A percentile compares a stretch with the other conserved stretches of the same genome.
These are phyloP conservation scores for Harringtonia lauricola DNA, from an alignment of 2,329 filamentous ascomycete species.

Conservation along the genomic window DNA sequence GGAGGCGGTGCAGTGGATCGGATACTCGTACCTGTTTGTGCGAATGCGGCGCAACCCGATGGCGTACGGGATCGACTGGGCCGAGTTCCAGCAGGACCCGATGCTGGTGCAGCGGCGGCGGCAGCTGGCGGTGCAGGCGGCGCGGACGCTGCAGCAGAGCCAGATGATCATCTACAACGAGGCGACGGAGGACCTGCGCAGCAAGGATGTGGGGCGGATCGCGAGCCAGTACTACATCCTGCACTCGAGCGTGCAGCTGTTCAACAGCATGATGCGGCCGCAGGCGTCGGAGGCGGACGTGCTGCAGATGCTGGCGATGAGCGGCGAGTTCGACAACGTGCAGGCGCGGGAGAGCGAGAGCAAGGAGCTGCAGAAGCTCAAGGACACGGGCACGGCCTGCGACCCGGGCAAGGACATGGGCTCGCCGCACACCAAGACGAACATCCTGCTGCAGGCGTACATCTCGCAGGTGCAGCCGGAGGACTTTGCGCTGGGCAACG, in stretches of 20 bases:
- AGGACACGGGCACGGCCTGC: slow-evolving; percentile 62
- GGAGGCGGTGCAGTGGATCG: slow-evolving; percentile 93
- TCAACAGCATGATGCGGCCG: slow-evolving; percentile 89
- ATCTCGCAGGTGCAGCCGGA: slow-evolving; percentile 82
- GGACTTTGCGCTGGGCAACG: slow-evolving; percentile 87
- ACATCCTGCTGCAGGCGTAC: slow-evolving; percentile 87
- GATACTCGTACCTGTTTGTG: slow-evolving; percentile 95
- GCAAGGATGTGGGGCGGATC: slow-evolving; percentile 92
- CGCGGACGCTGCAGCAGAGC: slow-evolving; percentile 74
- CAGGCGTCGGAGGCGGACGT: slow-evolving; percentile 83
- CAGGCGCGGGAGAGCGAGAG: slow-evolving; percentile 84
- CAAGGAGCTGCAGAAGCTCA: slow-evolving; percentile 70
- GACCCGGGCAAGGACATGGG: slow-evolving; percentile 65
- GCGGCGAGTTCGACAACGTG: slow-evolving; percentile 95
- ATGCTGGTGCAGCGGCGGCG: slow-evolving; percentile 76
- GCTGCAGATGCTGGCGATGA: slow-evolving; percentile 93
- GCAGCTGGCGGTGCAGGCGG: slow-evolving; percentile 79
- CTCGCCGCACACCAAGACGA: slow-evolving; percentile 79
- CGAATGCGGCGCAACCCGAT: slow-evolving; percentile 89
- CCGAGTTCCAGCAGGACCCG: slow-evolving; percentile 80
- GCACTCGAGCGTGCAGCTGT: slow-evolving; percentile 87
- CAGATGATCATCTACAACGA: slow-evolving; percentile 99
- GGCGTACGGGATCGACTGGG: slow-evolving; percentile 91
- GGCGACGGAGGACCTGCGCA: slow-evolving; percentile 78
- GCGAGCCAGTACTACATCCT: slow-evolving; percentile 96